Evolutionary conservation across 805 yeast genomes (phyloP), one percentile per base, ranked within the genome.

Genomic region (Wickerhamiella parazyma): DNA sequence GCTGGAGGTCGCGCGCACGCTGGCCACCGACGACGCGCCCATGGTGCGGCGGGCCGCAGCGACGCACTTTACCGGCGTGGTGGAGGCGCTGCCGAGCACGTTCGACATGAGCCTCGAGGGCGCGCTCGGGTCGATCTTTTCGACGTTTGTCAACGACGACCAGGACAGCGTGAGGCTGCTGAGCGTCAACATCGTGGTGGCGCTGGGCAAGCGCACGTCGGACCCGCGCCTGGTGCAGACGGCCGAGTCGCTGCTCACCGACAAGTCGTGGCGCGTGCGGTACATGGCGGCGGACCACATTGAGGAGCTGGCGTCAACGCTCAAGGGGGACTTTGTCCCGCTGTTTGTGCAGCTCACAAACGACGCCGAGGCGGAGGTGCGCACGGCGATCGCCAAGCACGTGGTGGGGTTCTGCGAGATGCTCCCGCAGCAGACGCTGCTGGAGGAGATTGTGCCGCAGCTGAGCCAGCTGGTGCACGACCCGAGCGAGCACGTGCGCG

Each of bases 1-100:
- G 47, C 69, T 86, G 49, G 69, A 71, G 33, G 63, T 79, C 36
- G 89, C 78, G 61, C 68, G 74, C 47, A 80, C 77, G 51, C 68
- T 91, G 52, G 74, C 82, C 39, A 73, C 72, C 50, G 97, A 91
- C 61, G 98, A 91, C 47, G 83, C 94, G 16, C 98, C 99, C 48
- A 86, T 91, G 95, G 97, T 91, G 17, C 78, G 95, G 63, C 78
- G 96, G 59, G 81, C 95, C 8, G 93, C 96, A 12, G 97, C 94
- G 6, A 75, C 75, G 34, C 75, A 80, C 55, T 71, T 91, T 52
- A 95, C 98, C 2, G 67, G 62, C 29, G 65, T 89, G 45, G 75
- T 89, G 49, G 75, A 78, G 51, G 64, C 74, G 41, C 69, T 80
- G 45, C 48, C 50, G 6, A 46, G 38, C 49, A 12, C 51, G 25